Evolutionary conservation across 257 asterid genomes (phyloP).

Genomic region (Nicotiana obtusifolia): DNA sequence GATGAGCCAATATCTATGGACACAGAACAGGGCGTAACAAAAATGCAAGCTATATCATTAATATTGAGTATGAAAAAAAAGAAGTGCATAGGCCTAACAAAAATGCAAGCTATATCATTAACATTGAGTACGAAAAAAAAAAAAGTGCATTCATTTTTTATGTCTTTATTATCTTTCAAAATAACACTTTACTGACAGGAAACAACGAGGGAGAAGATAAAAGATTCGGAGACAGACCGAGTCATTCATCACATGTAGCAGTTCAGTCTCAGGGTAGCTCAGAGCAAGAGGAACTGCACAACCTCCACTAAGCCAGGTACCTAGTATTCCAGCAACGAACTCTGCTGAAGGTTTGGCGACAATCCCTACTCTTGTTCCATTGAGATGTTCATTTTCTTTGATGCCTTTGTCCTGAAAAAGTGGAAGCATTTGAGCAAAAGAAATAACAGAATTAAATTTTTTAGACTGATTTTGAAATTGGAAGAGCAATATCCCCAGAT

Average conservation of each 20-base stretch:
- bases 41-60: background rate
- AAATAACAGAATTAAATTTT: background rate
- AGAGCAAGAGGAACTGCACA: constrained; percentile 97
- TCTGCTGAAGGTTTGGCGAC: constrained; percentile 92
- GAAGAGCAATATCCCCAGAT: background rate
- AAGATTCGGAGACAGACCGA: constrained; percentile 45
- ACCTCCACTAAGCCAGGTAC: constrained; percentile 92
- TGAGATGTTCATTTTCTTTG: constrained; percentile 35
- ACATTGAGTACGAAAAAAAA: background rate
- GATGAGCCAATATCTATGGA: constrained; percentile 2
- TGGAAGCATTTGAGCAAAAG: background rate
- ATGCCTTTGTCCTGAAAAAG: constrained; percentile 41
- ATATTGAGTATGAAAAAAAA: background rate
- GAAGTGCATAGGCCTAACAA: background rate
- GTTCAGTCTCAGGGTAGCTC: constrained; percentile 95
- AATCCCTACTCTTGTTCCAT: constrained; percentile 75
- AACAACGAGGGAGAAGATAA: constrained; percentile 6
- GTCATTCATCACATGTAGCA: constrained; percentile 89
- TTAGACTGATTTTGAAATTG: background rate
- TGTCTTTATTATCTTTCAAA: background rate
- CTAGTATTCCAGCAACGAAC: constrained; percentile 87
- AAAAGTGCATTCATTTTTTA: background rate
- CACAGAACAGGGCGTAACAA: background rate
- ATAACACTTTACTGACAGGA: background rate
- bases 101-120: background rate